phyloP scores from a whole-genome alignment of 768 basidiomycete genomes.

The Serendipita indica region DNA sequence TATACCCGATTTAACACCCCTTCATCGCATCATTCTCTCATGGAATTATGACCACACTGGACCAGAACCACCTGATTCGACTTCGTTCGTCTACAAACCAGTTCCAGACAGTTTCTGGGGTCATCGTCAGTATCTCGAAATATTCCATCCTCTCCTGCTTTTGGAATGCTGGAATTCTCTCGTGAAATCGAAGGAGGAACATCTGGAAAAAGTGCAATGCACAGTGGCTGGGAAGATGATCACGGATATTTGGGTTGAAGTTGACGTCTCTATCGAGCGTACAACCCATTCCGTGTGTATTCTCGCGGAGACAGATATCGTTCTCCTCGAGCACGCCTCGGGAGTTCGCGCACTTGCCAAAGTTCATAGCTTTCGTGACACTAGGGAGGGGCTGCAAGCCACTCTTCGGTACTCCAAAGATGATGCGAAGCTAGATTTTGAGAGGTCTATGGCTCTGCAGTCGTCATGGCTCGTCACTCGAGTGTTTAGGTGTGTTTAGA shows the following conservation, averaged over 20 bases:
- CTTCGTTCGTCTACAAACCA: slow-evolving; percentile 21
- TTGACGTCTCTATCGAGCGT: slow-evolving; percentile 50
- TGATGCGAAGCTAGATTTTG: slow-evolving; percentile 16
- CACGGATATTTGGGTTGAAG: slow-evolving; percentile 68
- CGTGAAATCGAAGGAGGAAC: slow-evolving; percentile 56
- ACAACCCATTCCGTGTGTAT: slow-evolving; percentile 54
- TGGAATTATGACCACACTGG: slow-evolving; percentile 73
- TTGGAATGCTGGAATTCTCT: slow-evolving; percentile 89
- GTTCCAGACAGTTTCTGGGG: slow-evolving; percentile 55
- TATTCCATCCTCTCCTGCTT: slow-evolving; percentile 75
- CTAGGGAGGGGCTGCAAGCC: slow-evolving; percentile 32
- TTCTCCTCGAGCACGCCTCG: slow-evolving; percentile 54
- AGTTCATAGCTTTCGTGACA: slow-evolving; percentile 20
- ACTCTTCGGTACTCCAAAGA: slow-evolving; percentile 39
- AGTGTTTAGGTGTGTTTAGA: slow-evolving; percentile 54
- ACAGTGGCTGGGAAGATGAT: slow-evolving; percentile 55
- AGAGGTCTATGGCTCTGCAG: slow-evolving; percentile 41
- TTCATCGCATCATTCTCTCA: slow-evolving; percentile 64
- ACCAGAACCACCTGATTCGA: slow-evolving; percentile 41
- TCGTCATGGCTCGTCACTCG: slow-evolving; percentile 64
- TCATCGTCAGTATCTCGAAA: slow-evolving; percentile 49
- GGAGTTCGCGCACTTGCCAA: slow-evolving; percentile 54
- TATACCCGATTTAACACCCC: slow-evolving; percentile 64
- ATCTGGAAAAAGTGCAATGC: slow-evolving; percentile 37
- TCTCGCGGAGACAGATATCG: slow-evolving; percentile 64